Evolutionary conservation across 2,329 filamentous ascomycete genomes (phyloP), one percentile per base, ranked within the genome.

Genomic region (Ophiostoma tasmaniense): DNA sequence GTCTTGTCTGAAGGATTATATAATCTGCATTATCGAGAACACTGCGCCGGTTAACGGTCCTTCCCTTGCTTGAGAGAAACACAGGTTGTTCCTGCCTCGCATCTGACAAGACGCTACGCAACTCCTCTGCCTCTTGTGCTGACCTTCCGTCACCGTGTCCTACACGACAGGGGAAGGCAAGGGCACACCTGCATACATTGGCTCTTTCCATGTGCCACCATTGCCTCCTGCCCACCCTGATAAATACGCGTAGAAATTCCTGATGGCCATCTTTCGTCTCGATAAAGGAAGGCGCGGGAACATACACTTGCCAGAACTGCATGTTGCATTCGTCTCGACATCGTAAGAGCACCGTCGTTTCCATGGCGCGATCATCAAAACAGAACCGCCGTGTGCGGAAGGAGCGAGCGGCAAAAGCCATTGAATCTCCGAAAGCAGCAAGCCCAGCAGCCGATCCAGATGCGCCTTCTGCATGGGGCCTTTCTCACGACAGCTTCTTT

Each of bases 381-480:
- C 35, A 37, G 7, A 65, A 17, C 28, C 64, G 37, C 22, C 64
- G 64, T 25, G 64, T 22, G n/a, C 22, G 64, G 64, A 65, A 65
- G 37, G 64, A 30, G 64, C 64, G n/a, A 61, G 55, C 55, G 22
- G 25, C 10, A 33, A 35, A 37, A 33, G 59, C 59, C 25, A 35
- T 11, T 3, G 11, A 22, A 8, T 17, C 59, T 1, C 17, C 62
- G n/a, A 64, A 28, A 37, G 22, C 37, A 28, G 35, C n/a, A 22
- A 42, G 28, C 5, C 22, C 6, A 28, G 22, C 22, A n/a, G 33
- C 64, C 6, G 17, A 8, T n/a, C 3, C n/a, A 28, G 35, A 45
- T 42, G 55, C 59, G 28, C 68, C 68, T 67, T 64, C 68, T 30
- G 11, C 39, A 64, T 52, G 39, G 68, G 37, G 59, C 37, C 39